phyloP scores from a whole-genome alignment of 768 basidiomycete genomes.

The Leucocoprinus leucothites region DNA sequence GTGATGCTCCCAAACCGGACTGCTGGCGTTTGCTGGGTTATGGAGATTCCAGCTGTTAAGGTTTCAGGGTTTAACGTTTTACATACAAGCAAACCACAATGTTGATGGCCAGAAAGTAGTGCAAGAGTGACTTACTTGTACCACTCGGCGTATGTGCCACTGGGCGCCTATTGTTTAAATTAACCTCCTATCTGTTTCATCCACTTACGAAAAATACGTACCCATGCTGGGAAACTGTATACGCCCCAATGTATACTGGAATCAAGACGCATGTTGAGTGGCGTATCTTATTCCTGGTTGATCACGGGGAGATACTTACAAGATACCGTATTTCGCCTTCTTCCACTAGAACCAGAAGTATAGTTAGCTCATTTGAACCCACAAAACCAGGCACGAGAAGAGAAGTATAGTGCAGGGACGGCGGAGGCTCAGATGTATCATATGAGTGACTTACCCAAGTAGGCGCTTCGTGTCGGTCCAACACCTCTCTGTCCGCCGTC shows the following conservation, averaged over 20 bases:
- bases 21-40: constrained; percentile 29
- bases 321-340: constrained; percentile 53
- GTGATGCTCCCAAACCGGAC: constrained; percentile 48
- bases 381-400: neutral
- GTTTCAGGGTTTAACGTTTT: neutral
- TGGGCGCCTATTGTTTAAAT: constrained; percentile 30
- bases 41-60: constrained; percentile 32
- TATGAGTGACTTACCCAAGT: constrained; percentile 53
- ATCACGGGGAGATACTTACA: constrained; percentile 30
- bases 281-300: too few species aligned
- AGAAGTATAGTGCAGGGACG: neutral
- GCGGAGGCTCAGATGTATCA: too few species aligned
- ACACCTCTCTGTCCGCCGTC: constrained; percentile 30
- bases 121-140: constrained; percentile 40
- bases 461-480: constrained; percentile 49
- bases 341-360: constrained; percentile 34
- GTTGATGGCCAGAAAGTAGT: too few species aligned
- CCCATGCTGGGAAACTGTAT: constrained; percentile 46
- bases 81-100: constrained; percentile 9
- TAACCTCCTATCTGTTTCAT: neutral
- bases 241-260: constrained; percentile 49
- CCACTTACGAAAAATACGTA: constrained; percentile 11
- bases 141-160: constrained; percentile 49
- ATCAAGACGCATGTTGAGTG: constrained; percentile 1
- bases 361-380: too few species aligned